Percentiles rank a stretch among this genome's conserved stretches.
Evolutionary conservation across 495 filamentous ascomycete species (phyloP).

Genomic region (Lasiosphaeris hirsuta): DNA sequence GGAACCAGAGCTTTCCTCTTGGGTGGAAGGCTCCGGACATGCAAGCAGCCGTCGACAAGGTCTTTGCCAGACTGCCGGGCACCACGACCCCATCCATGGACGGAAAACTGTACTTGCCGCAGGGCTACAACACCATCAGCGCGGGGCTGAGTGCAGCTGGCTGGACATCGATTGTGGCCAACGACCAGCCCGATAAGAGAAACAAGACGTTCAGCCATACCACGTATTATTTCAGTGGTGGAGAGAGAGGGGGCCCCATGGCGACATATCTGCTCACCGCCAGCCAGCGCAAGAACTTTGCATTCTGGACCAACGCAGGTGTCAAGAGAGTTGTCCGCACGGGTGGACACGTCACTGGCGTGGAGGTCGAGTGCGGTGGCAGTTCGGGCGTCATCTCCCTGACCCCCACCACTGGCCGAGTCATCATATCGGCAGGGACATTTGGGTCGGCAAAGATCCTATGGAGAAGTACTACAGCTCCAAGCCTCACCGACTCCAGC

Average conservation of each 20-base stretch:
- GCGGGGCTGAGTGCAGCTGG: constrained; percentile 51
- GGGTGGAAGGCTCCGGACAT: constrained; percentile 67
- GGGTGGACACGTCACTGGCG: constrained; percentile 56
- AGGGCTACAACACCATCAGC: constrained; percentile 55
- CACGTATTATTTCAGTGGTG: constrained; percentile 59
- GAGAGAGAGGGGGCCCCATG: constrained; percentile 64
- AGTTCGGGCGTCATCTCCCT: constrained; percentile 53
- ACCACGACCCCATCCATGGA: constrained; percentile 61
- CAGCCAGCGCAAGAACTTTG: constrained; percentile 56
- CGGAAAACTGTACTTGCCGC: constrained; percentile 60
- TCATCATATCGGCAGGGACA: constrained; percentile 62
- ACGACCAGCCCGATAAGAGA: constrained; percentile 55
- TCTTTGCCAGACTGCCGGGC: constrained; percentile 63
- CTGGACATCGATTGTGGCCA: constrained; percentile 58
- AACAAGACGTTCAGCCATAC: constrained; percentile 58
- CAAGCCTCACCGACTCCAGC: too few species aligned
- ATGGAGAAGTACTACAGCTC: constrained; percentile 27
- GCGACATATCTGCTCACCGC: constrained; percentile 67
- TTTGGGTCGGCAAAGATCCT: constrained; percentile 67
- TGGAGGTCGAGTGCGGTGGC: constrained; percentile 60
- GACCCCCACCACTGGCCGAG: constrained; percentile 53
- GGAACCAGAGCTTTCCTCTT: constrained; percentile 63
- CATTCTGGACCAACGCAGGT: constrained; percentile 55
- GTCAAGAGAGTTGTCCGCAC: constrained; percentile 61
- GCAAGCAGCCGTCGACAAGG: constrained; percentile 50